These are phyloP conservation scores for Trichocladium uniseriatum DNA, from an alignment of 495 filamentous ascomycete species.

Conservation along the genomic window DNA sequence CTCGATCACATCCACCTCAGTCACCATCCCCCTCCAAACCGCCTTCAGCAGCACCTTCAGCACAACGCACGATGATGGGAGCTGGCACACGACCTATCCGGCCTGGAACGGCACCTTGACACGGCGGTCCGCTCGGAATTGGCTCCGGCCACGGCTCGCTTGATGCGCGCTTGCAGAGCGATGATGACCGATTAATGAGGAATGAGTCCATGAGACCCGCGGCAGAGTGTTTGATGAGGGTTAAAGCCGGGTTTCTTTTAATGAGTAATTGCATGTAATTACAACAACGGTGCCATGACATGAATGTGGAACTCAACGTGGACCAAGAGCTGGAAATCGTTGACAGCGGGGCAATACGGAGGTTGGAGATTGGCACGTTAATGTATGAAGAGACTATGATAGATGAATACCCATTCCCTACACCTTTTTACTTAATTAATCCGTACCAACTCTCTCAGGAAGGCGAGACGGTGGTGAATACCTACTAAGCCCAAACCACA, in stretches of 20 bases:
- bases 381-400: no score
- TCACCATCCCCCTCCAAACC: conserved; percentile 2
- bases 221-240: not conserved
- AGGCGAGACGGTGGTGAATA: no score
- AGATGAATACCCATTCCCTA: no score
- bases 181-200: not conserved
- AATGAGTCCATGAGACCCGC: not conserved
- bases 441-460: no score
- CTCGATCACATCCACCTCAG: not conserved
- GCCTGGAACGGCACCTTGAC: conserved; percentile 30
- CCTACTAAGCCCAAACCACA: no score
- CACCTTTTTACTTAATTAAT: no score
- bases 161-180: not conserved
- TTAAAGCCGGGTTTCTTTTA: no score
- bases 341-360: conserved; percentile 1
- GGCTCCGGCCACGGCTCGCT: not conserved
- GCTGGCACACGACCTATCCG: conserved; percentile 34
- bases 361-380: not conserved
- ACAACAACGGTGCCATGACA: no score
- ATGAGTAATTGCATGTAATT: not conserved
- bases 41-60: conserved; percentile 6
- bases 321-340: conserved; percentile 27
- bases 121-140: conserved; percentile 8
- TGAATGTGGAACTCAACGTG: conserved; percentile 1
- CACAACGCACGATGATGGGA: conserved; percentile 24